Conservation (phyloP, 805 yeast species). For the Barnettozyma pratensis region DNA sequence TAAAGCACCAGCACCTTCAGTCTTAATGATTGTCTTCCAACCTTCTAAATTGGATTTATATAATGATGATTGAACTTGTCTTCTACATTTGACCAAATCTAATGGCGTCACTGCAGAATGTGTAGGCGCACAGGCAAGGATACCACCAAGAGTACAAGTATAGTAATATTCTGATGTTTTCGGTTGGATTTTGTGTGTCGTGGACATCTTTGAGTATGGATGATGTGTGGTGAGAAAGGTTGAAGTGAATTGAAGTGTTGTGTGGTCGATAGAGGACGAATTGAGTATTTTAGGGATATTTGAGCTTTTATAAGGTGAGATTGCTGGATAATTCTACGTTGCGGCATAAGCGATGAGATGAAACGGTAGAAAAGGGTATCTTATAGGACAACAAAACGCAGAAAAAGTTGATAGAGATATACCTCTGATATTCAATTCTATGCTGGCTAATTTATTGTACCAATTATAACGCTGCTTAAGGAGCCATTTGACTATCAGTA, state of each 20-base stretch:
- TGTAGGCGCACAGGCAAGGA: constrained; percentile 93
- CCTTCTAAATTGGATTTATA: constrained; percentile 79
- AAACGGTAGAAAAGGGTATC: not conserved
- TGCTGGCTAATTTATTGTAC: too few species aligned
- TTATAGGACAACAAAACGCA: not conserved
- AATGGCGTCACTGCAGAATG: constrained; percentile 91
- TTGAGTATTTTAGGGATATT: not conserved
- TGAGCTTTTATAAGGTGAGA: too few species aligned
- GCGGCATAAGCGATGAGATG: not conserved
- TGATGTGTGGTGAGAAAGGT: too few species aligned
- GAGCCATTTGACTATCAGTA: too few species aligned
- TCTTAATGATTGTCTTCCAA: constrained; percentile 66
- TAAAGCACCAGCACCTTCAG: constrained; percentile 70
- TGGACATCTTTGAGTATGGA: not conserved
- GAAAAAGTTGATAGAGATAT: too few species aligned
- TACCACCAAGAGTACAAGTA: constrained; percentile 58
- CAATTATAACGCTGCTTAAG: too few species aligned
- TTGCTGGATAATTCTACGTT: not conserved
- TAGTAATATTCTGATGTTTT: constrained; percentile 41
- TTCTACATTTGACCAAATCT: constrained; percentile 88
- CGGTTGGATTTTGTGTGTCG: constrained; percentile 11
- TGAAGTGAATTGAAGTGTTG: too few species aligned
- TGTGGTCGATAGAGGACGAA: not conserved
- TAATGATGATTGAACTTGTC: constrained; percentile 74
- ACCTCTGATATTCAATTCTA: too few species aligned